These are phyloP conservation scores for Colletotrichum tabaci DNA, from an alignment of 2,329 filamentous ascomycete genomes.

Conservation along the genomic window DNA sequence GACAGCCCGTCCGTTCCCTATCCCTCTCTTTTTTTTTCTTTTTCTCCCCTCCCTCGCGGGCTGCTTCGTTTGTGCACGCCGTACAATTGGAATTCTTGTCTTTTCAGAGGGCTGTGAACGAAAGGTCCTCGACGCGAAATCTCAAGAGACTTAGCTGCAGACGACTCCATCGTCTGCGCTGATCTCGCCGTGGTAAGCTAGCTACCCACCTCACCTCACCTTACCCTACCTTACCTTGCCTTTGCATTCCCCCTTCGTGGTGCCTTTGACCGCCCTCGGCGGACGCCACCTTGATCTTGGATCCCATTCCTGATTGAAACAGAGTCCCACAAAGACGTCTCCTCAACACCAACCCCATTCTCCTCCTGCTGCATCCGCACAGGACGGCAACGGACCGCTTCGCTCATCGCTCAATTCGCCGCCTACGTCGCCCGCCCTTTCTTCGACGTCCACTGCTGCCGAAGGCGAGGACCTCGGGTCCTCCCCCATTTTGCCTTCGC, in stretches of 20 bases:
- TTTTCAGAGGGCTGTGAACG: constrained; percentile 32
- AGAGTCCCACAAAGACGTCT: constrained; percentile 69
- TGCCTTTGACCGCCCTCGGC: constrained; percentile 11
- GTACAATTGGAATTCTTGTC: constrained; percentile 1
- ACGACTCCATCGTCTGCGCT: constrained; percentile 74
- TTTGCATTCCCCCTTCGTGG: constrained; percentile 15
- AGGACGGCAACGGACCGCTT: constrained; percentile 65
- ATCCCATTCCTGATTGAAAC: constrained; percentile 34
- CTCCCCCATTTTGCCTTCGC: constrained; percentile 71
- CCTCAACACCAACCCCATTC: constrained; percentile 63
- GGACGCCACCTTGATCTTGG: constrained; percentile 37
- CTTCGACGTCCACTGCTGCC: constrained; percentile 74
- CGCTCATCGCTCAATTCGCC: constrained; percentile 54
- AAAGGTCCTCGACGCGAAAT: constrained; percentile 47
- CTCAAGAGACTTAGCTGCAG: constrained; percentile 71
- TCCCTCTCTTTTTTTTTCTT: constrained; percentile 7
- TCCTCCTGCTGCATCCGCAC: constrained; percentile 74
- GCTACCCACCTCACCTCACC: constrained; percentile 13
- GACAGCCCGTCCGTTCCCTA: constrained; percentile 35
- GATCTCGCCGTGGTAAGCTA: constrained; percentile 69
- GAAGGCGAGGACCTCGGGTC: constrained; percentile 67
- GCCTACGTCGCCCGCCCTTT: constrained; percentile 72
- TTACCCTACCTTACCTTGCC: constrained; percentile 28
- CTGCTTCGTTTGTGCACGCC: constrained; percentile 30
- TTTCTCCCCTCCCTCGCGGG: constrained; percentile 3